phyloP scores from a whole-genome alignment of 306 rosid species.

The Acacia crassicarpa region DNA sequence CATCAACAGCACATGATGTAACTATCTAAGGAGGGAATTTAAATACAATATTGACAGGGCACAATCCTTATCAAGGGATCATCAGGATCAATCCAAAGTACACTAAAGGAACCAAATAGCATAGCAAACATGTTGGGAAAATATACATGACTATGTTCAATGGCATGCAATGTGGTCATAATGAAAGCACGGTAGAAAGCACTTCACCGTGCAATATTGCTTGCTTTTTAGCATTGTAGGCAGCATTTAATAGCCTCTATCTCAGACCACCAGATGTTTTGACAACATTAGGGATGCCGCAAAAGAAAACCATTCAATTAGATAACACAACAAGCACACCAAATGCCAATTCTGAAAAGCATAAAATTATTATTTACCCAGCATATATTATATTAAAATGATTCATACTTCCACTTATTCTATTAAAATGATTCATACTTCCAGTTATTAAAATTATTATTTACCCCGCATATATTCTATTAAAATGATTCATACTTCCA shows the following conservation, averaged over 20 bases:
- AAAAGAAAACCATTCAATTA: slow-evolving; percentile 29
- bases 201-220: slow-evolving; percentile 81
- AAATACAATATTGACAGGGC: not conserved
- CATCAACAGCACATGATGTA: not conserved
- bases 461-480: too few relatives aligned
- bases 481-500: too few relatives aligned
- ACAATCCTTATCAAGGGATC: slow-evolving; percentile 8
- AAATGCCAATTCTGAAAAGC: slow-evolving; percentile 21
- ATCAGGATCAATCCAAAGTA: slow-evolving; percentile 23
- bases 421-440: too few relatives aligned
- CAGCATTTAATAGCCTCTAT: slow-evolving; percentile 87
- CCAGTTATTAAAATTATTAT: too few relatives aligned
- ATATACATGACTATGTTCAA: not conserved
- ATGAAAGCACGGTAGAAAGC: too few relatives aligned
- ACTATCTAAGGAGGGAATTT: slow-evolving; percentile 1
- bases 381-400: slow-evolving; percentile 92
- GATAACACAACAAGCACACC: slow-evolving; percentile 33
- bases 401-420: too few relatives aligned
- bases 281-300: slow-evolving; percentile 79
- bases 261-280: slow-evolving; percentile 87
- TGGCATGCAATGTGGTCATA: slow-evolving; percentile 15
- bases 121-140: slow-evolving; percentile 17
- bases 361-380: slow-evolving; percentile 55
- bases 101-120: not conserved
- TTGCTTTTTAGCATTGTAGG: slow-evolving; percentile 89